These are phyloP conservation scores for Kwoniella sp. DNA, from an alignment of 768 basidiomycete species.

Conservation along the genomic window DNA sequence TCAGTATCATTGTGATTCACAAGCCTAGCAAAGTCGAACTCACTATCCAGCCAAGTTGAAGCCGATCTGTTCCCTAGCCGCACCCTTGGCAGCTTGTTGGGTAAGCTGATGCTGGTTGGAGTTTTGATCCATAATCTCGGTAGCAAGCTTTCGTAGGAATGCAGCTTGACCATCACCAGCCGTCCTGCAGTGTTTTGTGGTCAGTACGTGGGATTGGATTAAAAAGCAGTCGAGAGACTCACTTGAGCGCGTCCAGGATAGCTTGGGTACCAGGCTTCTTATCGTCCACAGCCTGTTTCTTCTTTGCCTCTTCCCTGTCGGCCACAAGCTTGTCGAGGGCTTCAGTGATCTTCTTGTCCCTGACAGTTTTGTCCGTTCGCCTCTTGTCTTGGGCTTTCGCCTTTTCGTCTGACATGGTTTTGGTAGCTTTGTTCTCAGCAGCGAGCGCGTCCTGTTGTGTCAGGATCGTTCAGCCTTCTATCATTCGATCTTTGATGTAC, in stretches of 20 bases:
- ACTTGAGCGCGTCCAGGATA: conserved; percentile 54
- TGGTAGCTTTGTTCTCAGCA: conserved; percentile 43
- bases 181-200: conserved; percentile 26
- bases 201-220: conserved; percentile 1
- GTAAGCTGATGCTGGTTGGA: conserved; percentile 53
- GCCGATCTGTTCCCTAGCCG: conserved; percentile 54
- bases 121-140: conserved; percentile 54
- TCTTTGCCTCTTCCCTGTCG: conserved; percentile 50
- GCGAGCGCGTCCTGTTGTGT: conserved; percentile 37
- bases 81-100: conserved; percentile 41
- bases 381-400: conserved; percentile 49
- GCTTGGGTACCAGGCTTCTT: conserved; percentile 56
- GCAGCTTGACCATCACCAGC: conserved; percentile 47
- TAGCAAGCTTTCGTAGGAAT: conserved; percentile 52
- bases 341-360: conserved; percentile 55
- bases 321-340: conserved; percentile 51
- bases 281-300: conserved; percentile 46
- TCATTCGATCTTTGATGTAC: too few species aligned
- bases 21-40: conserved; percentile 10
- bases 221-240: conserved; percentile 16
- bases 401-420: conserved; percentile 34
- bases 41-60: conserved; percentile 55
- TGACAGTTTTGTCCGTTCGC: conserved; percentile 40
- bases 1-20: neutral
- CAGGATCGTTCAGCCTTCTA: too few species aligned